Conservation (phyloP, 768 basidiomycete genomes). For the Kwoniella dendrophila region DNA sequence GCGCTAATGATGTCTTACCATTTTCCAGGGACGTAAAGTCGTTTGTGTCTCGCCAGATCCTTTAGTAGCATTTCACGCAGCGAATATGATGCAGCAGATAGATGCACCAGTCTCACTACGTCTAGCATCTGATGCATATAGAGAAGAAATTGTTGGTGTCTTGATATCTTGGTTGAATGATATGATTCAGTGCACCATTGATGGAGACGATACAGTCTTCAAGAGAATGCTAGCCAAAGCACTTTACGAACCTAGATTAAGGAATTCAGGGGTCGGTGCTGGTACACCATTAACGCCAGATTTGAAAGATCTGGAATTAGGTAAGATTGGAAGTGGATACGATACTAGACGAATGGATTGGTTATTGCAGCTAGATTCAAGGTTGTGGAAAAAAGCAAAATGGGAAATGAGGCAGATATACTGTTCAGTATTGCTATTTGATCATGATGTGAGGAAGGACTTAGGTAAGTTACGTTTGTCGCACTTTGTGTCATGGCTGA, state of each 20-base stretch:
- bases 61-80: slow-evolving; percentile 70
- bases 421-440: slow-evolving; percentile 34
- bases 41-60: slow-evolving; percentile 70
- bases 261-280: slow-evolving; percentile 3
- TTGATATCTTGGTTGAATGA: slow-evolving; percentile 62
- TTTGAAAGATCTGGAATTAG: slow-evolving; percentile 32
- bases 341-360: slow-evolving; percentile 40
- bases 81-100: slow-evolving; percentile 77
- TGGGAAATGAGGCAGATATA: slow-evolving; percentile 49
- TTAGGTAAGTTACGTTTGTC: slow-evolving; percentile 64
- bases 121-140: slow-evolving; percentile 80
- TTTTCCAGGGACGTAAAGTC: slow-evolving; percentile 70
- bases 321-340: slow-evolving; percentile 12
- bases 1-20: no score
- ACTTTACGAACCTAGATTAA: slow-evolving; percentile 26
- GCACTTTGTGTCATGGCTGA: not conserved
- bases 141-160: slow-evolving; percentile 79
- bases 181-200: slow-evolving; percentile 38
- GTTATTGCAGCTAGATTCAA: slow-evolving; percentile 46
- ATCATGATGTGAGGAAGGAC: slow-evolving; percentile 67
- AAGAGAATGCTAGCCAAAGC: slow-evolving; percentile 35
- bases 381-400: slow-evolving; percentile 55
- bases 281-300: slow-evolving; percentile 36
- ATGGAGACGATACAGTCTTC: slow-evolving; percentile 44
- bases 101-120: slow-evolving; percentile 90